Percentiles rank a stretch among this genome's conserved stretches.
Evolutionary conservation across 2,329 filamentous ascomycete genomes (phyloP).

Genomic region (Pyrenochaeta sp.): DNA sequence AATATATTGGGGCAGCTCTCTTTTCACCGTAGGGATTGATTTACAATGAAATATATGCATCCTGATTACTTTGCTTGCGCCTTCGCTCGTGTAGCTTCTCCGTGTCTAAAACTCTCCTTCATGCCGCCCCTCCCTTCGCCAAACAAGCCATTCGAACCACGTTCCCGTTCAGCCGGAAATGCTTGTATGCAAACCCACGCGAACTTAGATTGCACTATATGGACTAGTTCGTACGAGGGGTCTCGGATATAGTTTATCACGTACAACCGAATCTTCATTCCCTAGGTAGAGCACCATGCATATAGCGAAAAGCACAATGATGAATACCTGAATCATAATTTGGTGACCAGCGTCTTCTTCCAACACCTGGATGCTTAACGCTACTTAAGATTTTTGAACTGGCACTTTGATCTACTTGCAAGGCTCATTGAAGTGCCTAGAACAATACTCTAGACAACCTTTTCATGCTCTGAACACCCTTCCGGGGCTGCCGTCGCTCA

Average conservation of each 20-base stretch:
- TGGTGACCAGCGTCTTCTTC: too few species aligned
- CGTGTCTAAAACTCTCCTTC: background rate
- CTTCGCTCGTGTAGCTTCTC: background rate
- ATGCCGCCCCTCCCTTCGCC: background rate
- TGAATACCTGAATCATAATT: too few species aligned
- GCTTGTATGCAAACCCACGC: background rate
- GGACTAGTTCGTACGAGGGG: background rate
- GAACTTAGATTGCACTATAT: background rate
- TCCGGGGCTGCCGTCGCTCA: background rate
- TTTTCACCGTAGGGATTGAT: background rate
- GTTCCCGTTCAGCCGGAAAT: background rate
- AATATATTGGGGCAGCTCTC: background rate
- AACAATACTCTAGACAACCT: too few species aligned
- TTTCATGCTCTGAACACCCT: constrained; percentile 10
- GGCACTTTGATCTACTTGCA: too few species aligned
- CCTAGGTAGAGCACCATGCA: background rate
- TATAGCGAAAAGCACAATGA: background rate
- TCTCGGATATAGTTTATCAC: too few species aligned
- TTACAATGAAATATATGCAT: background rate
- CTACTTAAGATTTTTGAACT: too few species aligned
- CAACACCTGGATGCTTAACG: too few species aligned
- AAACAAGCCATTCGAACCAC: too few species aligned
- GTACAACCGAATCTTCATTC: background rate
- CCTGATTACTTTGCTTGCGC: background rate
- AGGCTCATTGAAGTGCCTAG: too few species aligned